phyloP scores from a whole-genome alignment of 1,284 basidiomycete species.

The Ceratobasidium sp. region DNA sequence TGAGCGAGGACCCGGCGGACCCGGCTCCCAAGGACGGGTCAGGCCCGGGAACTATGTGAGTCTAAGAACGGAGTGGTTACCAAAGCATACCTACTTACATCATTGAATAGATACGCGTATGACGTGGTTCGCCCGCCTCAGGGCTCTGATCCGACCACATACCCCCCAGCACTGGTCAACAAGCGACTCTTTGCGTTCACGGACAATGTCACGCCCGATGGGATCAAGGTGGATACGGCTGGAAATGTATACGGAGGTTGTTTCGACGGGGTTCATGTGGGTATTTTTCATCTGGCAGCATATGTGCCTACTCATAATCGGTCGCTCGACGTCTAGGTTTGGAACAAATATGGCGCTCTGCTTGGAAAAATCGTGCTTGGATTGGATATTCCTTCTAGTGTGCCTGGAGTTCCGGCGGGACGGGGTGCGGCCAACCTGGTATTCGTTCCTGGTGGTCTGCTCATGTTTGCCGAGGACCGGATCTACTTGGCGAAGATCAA shows the following conservation, averaged over 20 bases:
- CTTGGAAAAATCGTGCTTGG: constrained; percentile 83
- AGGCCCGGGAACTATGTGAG: constrained; percentile 75
- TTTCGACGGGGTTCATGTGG: constrained; percentile 78
- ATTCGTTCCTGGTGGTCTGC: constrained; percentile 74
- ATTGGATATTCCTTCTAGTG: constrained; percentile 16
- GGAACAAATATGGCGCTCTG: constrained; percentile 72
- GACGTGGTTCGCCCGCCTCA: constrained; percentile 69
- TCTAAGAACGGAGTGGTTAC: not conserved
- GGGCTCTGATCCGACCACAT: constrained; percentile 55
- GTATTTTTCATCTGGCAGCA: constrained; percentile 47
- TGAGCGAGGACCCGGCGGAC: constrained; percentile 58
- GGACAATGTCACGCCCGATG: constrained; percentile 75
- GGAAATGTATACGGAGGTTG: constrained; percentile 80
- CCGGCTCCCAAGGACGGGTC: constrained; percentile 68
- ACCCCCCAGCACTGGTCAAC: constrained; percentile 65
- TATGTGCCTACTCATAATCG: constrained; percentile 20
- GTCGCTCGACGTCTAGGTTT: constrained; percentile 65
- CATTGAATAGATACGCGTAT: constrained; percentile 72
- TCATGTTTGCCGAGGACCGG: constrained; percentile 77
- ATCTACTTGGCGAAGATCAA: constrained; percentile 74
- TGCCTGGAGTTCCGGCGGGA: constrained; percentile 25
- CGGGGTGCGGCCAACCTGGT: constrained; percentile 73
- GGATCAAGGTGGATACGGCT: constrained; percentile 68
- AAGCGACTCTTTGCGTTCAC: constrained; percentile 79
- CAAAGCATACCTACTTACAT: not conserved